These are phyloP conservation scores for Trypanosomatidae sp. DNA, from an alignment of 208 protist genomes.

Conservation along the genomic window DNA sequence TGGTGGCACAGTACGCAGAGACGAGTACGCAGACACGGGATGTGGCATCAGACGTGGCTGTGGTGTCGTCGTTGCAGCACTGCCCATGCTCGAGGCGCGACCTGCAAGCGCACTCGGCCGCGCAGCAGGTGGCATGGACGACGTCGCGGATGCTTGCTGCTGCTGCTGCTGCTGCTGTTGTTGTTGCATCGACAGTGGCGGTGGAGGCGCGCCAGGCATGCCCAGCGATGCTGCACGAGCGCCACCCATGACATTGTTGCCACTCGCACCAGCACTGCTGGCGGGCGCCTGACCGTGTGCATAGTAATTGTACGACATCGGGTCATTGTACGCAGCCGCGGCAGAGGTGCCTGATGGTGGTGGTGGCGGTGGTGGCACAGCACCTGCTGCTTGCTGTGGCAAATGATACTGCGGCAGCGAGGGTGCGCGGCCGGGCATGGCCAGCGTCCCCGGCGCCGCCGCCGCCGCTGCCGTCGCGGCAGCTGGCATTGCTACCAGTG, in stretches of 20 bases:
- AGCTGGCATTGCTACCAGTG: conserved; percentile 24
- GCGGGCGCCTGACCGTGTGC: too few species aligned
- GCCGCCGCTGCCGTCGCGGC: conserved; percentile 9
- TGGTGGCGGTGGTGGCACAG: not conserved
- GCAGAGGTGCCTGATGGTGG: conserved; percentile 3
- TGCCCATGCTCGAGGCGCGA: conserved; percentile 4
- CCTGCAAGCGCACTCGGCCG: too few species aligned
- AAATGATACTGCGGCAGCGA: conserved; percentile 4
- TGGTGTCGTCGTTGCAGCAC: not conserved
- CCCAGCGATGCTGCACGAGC: too few species aligned
- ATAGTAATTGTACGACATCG: too few species aligned
- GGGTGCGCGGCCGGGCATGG: not conserved
- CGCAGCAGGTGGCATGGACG: too few species aligned
- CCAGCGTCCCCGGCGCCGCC: not conserved
- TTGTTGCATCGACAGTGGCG: too few species aligned
- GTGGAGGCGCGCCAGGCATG: too few species aligned
- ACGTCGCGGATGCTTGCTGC: too few species aligned
- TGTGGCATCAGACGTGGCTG: conserved; percentile 44
- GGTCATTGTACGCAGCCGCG: not conserved
- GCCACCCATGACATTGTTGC: too few species aligned
- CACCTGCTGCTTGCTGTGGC: conserved; percentile 1
- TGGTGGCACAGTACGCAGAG: conserved; percentile 7
- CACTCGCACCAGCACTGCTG: too few species aligned
- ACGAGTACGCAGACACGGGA: conserved; percentile 49
- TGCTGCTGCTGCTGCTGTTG: too few species aligned